Base-by-base conservation (phyloP, 2,329 filamentous ascomycete genomes). In the Arthrinium puccinioides region DNA sequence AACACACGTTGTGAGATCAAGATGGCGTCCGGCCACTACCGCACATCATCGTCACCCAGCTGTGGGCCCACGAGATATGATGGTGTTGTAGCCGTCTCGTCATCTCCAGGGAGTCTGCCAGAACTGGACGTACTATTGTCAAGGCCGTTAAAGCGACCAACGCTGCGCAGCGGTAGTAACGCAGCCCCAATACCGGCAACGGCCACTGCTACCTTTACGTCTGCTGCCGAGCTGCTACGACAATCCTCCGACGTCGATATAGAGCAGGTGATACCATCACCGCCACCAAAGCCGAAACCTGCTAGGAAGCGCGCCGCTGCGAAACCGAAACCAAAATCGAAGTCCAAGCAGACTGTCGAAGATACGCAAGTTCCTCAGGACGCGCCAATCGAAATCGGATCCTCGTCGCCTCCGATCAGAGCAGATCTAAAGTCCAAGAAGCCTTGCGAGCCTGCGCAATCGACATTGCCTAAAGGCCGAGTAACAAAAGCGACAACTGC, bases 41-140 rank as follows among this genome's bases (percentile, higher is more conserved):
- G n/a, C n/a, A n/a, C n/a, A n/a, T n/a, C n/a, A n/a, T n/a, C n/a
- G n/a, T n/a, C n/a, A n/a, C n/a, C n/a, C n/a, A n/a, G n/a, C n/a
- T n/a, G n/a, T n/a, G n/a, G n/a, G n/a, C n/a, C n/a, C n/a, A n/a
- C 42, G 27, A 38, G 37, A 4, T 34, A 47, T 25, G 47, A 56
- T 9, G 47, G 57, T 14, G 46, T 57, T 21, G 39, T 55, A 21
- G 40, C 60, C 21, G 52, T 56, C 8, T 72, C 72, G 0, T 76
- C 72, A 1, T 76, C 74, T 5, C 72, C 74, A n/a, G 63, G 63
- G n/a, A n/a, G n/a, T n/a, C 54, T 79, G 1, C 75, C 75, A 4
- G 65, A 73, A 0, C 54, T 78, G 0, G 60, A 62, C 25, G 65
- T 76, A 3, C 52, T 79, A 9, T 45, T 72, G 2, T 57, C 63